These are phyloP conservation scores for Acacia pycnantha DNA, from an alignment of 331 rosid species.

Conservation along the genomic window DNA sequence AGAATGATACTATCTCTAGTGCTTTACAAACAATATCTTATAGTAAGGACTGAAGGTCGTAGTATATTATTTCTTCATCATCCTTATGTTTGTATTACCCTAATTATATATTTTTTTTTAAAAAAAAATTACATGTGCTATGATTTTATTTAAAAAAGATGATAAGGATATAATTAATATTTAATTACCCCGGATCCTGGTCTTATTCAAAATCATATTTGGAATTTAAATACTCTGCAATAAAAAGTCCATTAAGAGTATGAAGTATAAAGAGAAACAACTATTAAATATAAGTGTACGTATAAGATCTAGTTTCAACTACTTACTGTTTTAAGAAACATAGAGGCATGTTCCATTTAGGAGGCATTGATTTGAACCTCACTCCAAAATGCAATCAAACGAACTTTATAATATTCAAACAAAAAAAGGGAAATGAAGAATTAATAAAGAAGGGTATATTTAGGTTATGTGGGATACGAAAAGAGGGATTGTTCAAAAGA, in stretches of 20 bases:
- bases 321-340: background rate
- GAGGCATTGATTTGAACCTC: conserved; percentile 16
- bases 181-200: background rate
- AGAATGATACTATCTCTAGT: no score
- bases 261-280: background rate
- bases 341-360: conserved; percentile 16
- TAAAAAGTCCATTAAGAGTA: background rate
- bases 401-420: conserved; percentile 13
- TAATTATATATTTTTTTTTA: background rate
- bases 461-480: conserved; percentile 32
- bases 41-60: no score
- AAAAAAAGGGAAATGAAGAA: background rate
- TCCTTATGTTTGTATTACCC: background rate
- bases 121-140: background rate
- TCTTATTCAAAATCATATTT: background rate
- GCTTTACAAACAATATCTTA: no score
- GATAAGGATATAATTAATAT: background rate
- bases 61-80: no score
- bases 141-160: background rate
- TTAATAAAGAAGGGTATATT: background rate
- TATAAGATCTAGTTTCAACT: background rate
- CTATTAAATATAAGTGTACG: background rate
- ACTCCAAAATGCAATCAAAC: background rate
- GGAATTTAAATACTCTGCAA: background rate
- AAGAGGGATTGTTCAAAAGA: conserved; percentile 33